Evolutionary conservation across 106 monocot genomes (phyloP).

Genomic region (Allium sativum): DNA sequence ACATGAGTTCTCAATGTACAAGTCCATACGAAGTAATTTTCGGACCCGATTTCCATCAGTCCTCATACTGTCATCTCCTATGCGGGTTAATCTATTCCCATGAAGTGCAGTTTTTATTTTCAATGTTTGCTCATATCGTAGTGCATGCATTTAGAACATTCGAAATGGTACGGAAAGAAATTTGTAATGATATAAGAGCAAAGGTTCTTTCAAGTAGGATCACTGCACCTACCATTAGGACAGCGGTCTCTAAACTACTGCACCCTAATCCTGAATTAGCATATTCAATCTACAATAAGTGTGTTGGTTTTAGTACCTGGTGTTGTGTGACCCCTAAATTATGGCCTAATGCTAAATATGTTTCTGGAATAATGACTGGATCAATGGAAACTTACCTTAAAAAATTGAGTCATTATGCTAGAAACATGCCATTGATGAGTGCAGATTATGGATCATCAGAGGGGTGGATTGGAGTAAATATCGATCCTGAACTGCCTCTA

Average conservation of each 20-base stretch:
- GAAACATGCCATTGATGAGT: constrained; percentile 57
- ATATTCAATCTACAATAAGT: constrained; percentile 45
- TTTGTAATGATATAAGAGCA: constrained; percentile 58
- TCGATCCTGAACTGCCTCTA: constrained; percentile 48
- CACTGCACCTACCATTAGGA: constrained; percentile 51
- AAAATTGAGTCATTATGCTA: constrained; percentile 78
- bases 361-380: constrained; percentile 80
- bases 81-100: constrained; percentile 62
- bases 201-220: constrained; percentile 70
- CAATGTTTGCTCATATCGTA: constrained; percentile 73
- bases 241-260: constrained; percentile 53
- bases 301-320: constrained; percentile 55
- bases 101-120: constrained; percentile 62
- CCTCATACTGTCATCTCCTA: constrained; percentile 76
- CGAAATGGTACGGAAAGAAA: constrained; percentile 61
- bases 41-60: constrained; percentile 54
- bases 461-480: constrained; percentile 68
- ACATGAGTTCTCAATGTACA: constrained; percentile 42
- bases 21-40: constrained; percentile 85
- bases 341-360: constrained; percentile 86
- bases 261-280: constrained; percentile 59
- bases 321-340: constrained; percentile 66
- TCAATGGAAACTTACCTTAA: constrained; percentile 84
- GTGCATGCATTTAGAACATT: constrained; percentile 74
- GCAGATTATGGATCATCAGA: constrained; percentile 84